Evolutionary conservation across 495 filamentous ascomycete species (phyloP).

Genomic region (Hypoxylon fragiforme): DNA sequence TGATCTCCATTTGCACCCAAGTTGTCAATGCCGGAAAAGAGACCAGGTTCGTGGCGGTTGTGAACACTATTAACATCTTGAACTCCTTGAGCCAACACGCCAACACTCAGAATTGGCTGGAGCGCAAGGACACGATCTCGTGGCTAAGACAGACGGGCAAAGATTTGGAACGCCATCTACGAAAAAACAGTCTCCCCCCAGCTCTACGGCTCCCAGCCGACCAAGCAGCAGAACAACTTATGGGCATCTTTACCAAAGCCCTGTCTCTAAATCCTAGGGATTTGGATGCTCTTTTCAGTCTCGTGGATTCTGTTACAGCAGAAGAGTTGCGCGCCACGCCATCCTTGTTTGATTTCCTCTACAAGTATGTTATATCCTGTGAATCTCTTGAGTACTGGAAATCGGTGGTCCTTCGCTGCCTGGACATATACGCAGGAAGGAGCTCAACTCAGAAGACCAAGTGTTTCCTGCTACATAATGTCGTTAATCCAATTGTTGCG

Average conservation of each 20-base stretch:
- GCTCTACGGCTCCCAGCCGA: constrained; percentile 81
- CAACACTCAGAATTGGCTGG: constrained; percentile 70
- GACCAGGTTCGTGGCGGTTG: constrained; percentile 65
- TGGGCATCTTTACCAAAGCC: constrained; percentile 81
- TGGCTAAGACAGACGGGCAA: constrained; percentile 75
- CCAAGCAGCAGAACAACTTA: constrained; percentile 85
- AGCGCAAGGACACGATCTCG: constrained; percentile 69
- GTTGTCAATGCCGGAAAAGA: constrained; percentile 63
- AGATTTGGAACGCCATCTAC: constrained; percentile 71
- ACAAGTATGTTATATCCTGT: constrained; percentile 77
- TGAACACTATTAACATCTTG: constrained; percentile 86
- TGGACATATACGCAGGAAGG: constrained; percentile 82
- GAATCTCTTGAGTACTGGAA: constrained; percentile 89
- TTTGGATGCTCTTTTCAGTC: constrained; percentile 79
- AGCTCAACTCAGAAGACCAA: constrained; percentile 83
- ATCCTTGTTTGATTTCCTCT: constrained; percentile 79
- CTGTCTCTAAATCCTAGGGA: constrained; percentile 74
- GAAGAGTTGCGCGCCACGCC: constrained; percentile 80
- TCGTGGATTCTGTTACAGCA: constrained; percentile 81
- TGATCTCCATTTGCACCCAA: constrained; percentile 66
- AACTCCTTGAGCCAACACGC: constrained; percentile 69
- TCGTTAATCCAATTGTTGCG: constrained; percentile 95
- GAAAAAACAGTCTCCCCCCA: constrained; percentile 66
- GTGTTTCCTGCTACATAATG: constrained; percentile 85
- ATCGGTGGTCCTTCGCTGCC: constrained; percentile 77